Evolutionary conservation across 352 stramenopile genomes (phyloP).

Genomic region (Peronospora belbahrii): DNA sequence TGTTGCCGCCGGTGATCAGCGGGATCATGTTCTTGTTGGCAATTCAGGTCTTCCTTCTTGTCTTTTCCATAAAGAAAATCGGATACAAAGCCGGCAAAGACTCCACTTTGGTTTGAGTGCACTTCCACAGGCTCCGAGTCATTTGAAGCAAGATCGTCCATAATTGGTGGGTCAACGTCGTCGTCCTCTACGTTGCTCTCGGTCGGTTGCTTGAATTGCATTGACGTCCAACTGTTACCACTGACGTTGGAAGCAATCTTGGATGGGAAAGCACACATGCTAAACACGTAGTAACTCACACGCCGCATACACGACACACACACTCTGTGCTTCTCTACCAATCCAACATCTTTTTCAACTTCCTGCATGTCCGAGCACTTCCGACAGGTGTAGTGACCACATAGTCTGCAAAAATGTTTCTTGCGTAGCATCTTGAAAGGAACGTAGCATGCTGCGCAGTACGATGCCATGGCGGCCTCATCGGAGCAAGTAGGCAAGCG

Average conservation of each 20-base stretch:
- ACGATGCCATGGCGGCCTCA: constrained; percentile 19
- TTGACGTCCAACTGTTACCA: constrained; percentile 19
- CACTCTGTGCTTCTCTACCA: constrained; percentile 37
- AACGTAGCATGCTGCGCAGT: constrained; percentile 37
- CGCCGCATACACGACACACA: constrained; percentile 40
- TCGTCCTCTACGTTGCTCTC: constrained; percentile 20
- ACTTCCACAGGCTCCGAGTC: constrained; percentile 33
- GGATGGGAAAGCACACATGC: constrained; percentile 22
- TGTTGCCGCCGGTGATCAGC: constrained; percentile 9
- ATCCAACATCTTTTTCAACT: constrained; percentile 36
- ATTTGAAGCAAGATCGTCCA: constrained; percentile 30
- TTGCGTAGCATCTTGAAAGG: constrained; percentile 43
- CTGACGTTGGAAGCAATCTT: constrained; percentile 16
- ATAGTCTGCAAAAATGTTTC: constrained; percentile 49
- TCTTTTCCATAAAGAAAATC: constrained; percentile 17
- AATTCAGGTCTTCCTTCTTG: constrained; percentile 13
- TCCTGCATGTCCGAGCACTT: constrained; percentile 43
- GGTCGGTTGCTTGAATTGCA: constrained; percentile 8
- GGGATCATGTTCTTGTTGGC: constrained; percentile 9
- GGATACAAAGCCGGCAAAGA: constrained; percentile 18
- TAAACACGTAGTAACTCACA: constrained; percentile 50
- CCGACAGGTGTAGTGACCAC: constrained; percentile 42
- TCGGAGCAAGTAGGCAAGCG: constrained; percentile 15
- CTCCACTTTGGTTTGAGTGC: constrained; percentile 8
- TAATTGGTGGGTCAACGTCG: constrained; percentile 25